Evolutionary conservation across 768 basidiomycete species (phyloP).

Genomic region (Tylopilus balloui): DNA sequence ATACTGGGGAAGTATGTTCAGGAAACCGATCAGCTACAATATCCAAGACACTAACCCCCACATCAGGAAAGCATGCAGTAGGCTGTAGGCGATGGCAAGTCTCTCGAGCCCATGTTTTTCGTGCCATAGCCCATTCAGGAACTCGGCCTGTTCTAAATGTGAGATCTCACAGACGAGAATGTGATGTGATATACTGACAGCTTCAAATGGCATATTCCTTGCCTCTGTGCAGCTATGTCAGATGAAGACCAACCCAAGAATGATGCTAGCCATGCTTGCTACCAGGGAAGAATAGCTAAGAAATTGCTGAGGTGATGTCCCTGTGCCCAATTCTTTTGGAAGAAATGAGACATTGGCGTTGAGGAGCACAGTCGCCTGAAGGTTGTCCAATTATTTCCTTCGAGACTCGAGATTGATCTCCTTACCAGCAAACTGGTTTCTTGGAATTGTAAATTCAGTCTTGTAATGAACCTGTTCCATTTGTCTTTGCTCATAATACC

Average conservation of each 20-base stretch:
- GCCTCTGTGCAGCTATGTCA: slow-evolving; percentile 37
- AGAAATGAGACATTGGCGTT: slow-evolving; percentile 58
- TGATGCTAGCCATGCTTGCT: slow-evolving; percentile 40
- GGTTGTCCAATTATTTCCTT: neutral
- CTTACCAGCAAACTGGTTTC: slow-evolving; percentile 52
- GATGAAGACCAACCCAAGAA: slow-evolving; percentile 41
- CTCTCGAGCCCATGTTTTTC: slow-evolving; percentile 41
- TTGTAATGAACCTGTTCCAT: slow-evolving; percentile 44
- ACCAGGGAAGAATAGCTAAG: slow-evolving; percentile 43
- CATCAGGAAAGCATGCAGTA: slow-evolving; percentile 54
- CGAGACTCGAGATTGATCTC: neutral
- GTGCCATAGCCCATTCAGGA: slow-evolving; percentile 20
- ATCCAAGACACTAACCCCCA: slow-evolving; percentile 46
- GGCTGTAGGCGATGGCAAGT: slow-evolving; percentile 48
- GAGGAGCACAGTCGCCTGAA: slow-evolving; percentile 52
- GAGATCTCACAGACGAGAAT: neutral
- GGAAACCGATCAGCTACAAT: neutral
- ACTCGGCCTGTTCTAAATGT: slow-evolving; percentile 10
- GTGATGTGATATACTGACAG: slow-evolving; percentile 28
- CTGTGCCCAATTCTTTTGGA: slow-evolving; percentile 43
- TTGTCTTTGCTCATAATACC: slow-evolving; percentile 35
- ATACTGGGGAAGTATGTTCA: slow-evolving; percentile 18
- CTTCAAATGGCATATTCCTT: slow-evolving; percentile 28
- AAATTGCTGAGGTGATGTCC: slow-evolving; percentile 31
- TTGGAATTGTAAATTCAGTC: slow-evolving; percentile 46